Conservation (phyloP, 495 filamentous ascomycete genomes). For the Xylaria grammica region DNA sequence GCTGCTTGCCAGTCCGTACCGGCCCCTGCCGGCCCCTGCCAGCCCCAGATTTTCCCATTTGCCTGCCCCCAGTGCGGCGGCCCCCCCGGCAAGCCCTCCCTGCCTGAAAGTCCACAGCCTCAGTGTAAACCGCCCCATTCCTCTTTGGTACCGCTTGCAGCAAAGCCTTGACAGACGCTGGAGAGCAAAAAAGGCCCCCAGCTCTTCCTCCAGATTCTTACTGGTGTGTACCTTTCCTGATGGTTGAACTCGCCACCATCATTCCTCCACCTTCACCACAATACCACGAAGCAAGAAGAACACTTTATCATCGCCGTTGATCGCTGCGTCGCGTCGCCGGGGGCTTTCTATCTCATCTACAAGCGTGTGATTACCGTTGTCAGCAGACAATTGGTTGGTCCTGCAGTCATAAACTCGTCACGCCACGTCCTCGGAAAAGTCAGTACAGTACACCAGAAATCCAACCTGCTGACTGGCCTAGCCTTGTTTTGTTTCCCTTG, state of each 20-base stretch:
- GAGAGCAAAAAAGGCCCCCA: conserved; percentile 9
- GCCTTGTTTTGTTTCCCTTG: conserved; percentile 5
- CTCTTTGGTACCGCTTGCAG: conserved; percentile 26
- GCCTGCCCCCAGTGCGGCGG: conserved; percentile 12
- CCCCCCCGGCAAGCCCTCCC: conserved; percentile 2
- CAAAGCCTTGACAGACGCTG: conserved; percentile 16
- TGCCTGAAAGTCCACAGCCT: conserved; percentile 19
- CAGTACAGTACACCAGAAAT: conserved; percentile 10
- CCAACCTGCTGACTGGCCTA: conserved; percentile 15
- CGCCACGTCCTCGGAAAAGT: conserved; percentile 27
- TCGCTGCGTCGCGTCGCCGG: conserved; percentile 26
- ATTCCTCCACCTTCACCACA: conserved; percentile 22
- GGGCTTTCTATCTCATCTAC: conserved; percentile 22
- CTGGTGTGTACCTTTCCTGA: conserved; percentile 21
- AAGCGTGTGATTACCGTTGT: conserved; percentile 34
- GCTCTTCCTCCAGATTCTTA: conserved; percentile 18
- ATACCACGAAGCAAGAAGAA: conserved; percentile 23
- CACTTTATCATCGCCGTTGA: conserved; percentile 17
- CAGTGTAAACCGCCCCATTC: conserved; percentile 23
- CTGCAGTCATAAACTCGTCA: conserved; percentile 20
- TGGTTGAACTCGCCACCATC: conserved; percentile 19
- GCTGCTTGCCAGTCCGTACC: conserved; percentile 7
- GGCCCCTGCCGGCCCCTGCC: conserved; percentile 7
- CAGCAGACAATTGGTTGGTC: conserved; percentile 36
- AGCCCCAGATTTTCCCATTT: conserved; percentile 26